Percentiles rank a stretch among this genome's conserved stretches.
Evolutionary conservation across 108 stramenopile species (phyloP).

Genomic region (Seminavis robusta): DNA sequence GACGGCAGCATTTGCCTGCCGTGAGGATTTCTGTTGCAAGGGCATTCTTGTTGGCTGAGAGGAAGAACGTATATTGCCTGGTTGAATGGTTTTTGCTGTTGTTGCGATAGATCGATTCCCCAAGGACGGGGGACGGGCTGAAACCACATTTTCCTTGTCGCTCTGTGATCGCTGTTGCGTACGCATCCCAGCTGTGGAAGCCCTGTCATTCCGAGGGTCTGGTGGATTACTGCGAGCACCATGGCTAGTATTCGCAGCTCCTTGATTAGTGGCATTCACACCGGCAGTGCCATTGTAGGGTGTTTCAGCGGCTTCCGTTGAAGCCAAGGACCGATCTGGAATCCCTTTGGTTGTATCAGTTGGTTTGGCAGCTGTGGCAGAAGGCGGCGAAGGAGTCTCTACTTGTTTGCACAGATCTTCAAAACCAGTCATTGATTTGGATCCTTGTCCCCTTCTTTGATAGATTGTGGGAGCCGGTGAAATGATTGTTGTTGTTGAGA

Average conservation of each 20-base stretch:
- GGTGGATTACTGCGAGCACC: neutral
- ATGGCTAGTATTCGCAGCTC: neutral
- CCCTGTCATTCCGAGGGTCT: too few relatives aligned
- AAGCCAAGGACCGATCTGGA: neutral
- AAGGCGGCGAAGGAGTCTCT: neutral
- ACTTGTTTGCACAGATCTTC: neutral
- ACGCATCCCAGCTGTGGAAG: too few relatives aligned
- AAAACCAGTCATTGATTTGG: neutral
- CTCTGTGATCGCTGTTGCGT: too few relatives aligned
- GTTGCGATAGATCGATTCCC: too few relatives aligned
- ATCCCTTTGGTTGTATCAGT: neutral
- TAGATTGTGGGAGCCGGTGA: too few relatives aligned
- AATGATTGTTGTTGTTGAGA: too few relatives aligned
- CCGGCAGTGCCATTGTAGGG: neutral
- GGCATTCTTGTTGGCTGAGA: neutral
- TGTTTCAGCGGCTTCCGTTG: neutral
- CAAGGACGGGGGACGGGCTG: too few relatives aligned
- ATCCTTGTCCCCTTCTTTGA: too few relatives aligned
- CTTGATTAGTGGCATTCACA: neutral
- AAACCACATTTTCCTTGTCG: too few relatives aligned
- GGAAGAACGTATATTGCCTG: too few relatives aligned
- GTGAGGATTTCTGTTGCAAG: constrained; percentile 1
- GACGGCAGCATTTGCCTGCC: neutral
- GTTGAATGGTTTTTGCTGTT: too few relatives aligned
- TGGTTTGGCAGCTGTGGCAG: neutral